Conservation (phyloP, 1,284 basidiomycete species). For the Neonothopanus nambi region DNA sequence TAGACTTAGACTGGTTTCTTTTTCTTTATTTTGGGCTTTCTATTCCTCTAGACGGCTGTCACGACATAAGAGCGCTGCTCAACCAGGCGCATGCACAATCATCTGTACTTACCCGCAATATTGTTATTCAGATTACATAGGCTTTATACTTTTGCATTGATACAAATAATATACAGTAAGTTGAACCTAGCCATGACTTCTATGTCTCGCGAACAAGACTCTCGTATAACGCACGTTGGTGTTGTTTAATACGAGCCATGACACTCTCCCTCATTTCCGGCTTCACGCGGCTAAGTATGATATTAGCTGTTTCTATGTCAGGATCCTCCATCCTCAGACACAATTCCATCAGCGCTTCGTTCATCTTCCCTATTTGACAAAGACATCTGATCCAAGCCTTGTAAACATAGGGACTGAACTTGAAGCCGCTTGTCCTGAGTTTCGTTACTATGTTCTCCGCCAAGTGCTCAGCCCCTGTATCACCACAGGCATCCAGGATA, state of each 20-base stretch:
- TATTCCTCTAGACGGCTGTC: conserved; percentile 44
- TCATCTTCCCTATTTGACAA: conserved; percentile 66
- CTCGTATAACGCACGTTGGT: conserved; percentile 58
- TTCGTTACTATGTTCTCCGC: conserved; percentile 55
- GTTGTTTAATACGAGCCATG: conserved; percentile 45
- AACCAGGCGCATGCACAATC: conserved; percentile 38
- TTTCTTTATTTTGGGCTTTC: conserved; percentile 31
- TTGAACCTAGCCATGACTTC: not conserved
- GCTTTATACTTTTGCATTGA: conserved; percentile 1
- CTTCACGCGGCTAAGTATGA: conserved; percentile 57
- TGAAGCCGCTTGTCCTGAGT: conserved; percentile 51
- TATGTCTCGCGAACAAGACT: conserved; percentile 25
- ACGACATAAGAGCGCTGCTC: conserved; percentile 37
- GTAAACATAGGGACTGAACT: conserved; percentile 68
- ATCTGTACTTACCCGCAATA: conserved; percentile 23
- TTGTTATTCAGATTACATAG: conserved; percentile 25
- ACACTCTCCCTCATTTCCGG: conserved; percentile 46
- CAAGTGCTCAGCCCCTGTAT: conserved; percentile 49
- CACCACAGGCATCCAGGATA: conserved; percentile 83
- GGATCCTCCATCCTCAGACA: conserved; percentile 67
- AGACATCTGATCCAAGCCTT: conserved; percentile 86
- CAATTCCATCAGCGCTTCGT: conserved; percentile 69
- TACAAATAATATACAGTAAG: conserved; percentile 2
- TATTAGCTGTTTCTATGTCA: conserved; percentile 45
- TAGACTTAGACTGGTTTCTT: conserved; percentile 20